These are phyloP conservation scores for Wallacemonas sp. DNA, from an alignment of 208 protist genomes.

Conservation along the genomic window DNA sequence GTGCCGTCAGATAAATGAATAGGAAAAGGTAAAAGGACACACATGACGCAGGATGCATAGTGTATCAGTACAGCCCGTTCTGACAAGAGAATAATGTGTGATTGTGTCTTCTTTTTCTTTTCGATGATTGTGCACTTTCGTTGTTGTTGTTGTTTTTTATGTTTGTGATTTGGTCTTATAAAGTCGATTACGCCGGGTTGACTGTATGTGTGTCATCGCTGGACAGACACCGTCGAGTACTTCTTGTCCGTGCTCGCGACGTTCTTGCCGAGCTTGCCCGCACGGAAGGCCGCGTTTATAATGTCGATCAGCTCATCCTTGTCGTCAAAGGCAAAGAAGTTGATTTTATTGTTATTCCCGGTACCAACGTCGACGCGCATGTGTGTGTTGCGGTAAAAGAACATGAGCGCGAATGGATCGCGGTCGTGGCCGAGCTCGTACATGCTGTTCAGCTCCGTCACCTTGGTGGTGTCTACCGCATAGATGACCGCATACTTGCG, in stretches of 20 bases:
- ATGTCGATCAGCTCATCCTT: slow-evolving; percentile 98
- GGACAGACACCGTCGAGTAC: slow-evolving; percentile 91
- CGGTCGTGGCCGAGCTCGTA: slow-evolving; percentile 97
- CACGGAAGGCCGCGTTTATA: slow-evolving; percentile 96
- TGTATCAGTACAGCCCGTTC: no score
- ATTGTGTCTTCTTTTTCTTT: no score
- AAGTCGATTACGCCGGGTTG: not conserved
- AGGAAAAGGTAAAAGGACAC: no score
- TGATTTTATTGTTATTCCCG: slow-evolving; percentile 99
- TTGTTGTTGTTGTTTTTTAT: slow-evolving; percentile 3
- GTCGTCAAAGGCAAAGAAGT: slow-evolving; percentile 96
- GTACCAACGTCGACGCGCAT: slow-evolving; percentile 99
- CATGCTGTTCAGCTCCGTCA: slow-evolving; percentile 98
- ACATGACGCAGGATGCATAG: no score
- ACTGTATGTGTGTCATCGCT: slow-evolving; percentile 22
- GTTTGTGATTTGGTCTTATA: not conserved
- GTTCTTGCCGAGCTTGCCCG: slow-evolving; percentile 94
- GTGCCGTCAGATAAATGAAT: no score
- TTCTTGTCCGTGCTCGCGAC: slow-evolving; percentile 97
- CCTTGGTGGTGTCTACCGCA: slow-evolving; percentile 75
- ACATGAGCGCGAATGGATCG: slow-evolving; percentile 98
- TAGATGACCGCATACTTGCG: slow-evolving; percentile 85
- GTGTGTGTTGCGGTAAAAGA: slow-evolving; percentile 99
- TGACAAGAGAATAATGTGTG: not conserved
- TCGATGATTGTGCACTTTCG: not conserved